These are phyloP conservation scores for Shiraia bambusicola DNA, from an alignment of 2,329 filamentous ascomycete species.

Conservation along the genomic window DNA sequence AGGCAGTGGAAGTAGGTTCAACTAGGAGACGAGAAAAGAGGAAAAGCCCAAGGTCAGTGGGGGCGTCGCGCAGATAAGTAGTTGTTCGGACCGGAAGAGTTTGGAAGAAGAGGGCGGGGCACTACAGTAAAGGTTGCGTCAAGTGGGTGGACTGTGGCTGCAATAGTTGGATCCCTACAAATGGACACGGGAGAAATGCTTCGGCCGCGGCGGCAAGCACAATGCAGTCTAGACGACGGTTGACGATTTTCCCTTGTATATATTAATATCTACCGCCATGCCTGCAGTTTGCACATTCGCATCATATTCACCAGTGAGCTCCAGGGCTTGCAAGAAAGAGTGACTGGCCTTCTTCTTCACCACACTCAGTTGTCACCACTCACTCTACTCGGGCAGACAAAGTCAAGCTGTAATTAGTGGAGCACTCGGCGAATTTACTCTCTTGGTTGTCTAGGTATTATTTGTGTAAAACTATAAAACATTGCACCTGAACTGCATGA, in stretches of 20 bases:
- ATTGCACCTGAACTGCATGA: slow-evolving; percentile 2
- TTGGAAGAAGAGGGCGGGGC: slow-evolving; percentile 36
- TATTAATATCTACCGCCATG: slow-evolving; percentile 10
- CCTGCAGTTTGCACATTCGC: slow-evolving; percentile 8
- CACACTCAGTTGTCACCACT: not conserved
- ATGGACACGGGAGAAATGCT: slow-evolving; percentile 23
- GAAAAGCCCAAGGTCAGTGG: slow-evolving; percentile 24
- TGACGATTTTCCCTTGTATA: slow-evolving; percentile 15
- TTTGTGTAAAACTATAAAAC: too few relatives aligned
- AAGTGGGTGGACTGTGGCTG: slow-evolving; percentile 24
- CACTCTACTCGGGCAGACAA: too few relatives aligned
- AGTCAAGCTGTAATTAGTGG: too few relatives aligned
- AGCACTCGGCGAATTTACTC: too few relatives aligned
- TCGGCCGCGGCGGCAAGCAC: slow-evolving; percentile 37
- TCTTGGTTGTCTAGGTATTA: too few relatives aligned
- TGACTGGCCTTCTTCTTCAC: too few relatives aligned
- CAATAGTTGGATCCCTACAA: slow-evolving; percentile 23
- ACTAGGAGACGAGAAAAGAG: slow-evolving; percentile 24
- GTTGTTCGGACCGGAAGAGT: slow-evolving; percentile 38
- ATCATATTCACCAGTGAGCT: not conserved
- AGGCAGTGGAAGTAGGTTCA: slow-evolving; percentile 17
- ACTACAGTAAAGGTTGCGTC: slow-evolving; percentile 29
- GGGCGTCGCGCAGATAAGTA: slow-evolving; percentile 37
- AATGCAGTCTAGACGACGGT: slow-evolving; percentile 12
- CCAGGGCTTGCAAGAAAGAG: too few relatives aligned